phyloP scores from a whole-genome alignment of 2,329 filamentous ascomycete species.

The Amauroascus verrucosus region DNA sequence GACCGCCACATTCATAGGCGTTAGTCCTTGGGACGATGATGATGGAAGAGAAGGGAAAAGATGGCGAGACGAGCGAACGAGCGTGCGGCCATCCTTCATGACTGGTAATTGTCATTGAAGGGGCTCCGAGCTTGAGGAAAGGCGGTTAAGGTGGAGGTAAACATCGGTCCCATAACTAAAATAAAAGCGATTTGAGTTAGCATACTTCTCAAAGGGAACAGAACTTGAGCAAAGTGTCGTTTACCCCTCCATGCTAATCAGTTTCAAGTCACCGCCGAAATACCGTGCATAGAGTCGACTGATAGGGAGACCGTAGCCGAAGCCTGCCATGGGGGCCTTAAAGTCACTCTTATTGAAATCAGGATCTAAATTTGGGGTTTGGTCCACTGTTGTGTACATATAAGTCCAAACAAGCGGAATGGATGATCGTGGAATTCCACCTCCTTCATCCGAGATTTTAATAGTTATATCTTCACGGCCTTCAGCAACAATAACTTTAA shows the following conservation, averaged over 20 bases:
- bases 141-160: conserved; percentile 91
- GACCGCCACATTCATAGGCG: conserved; percentile 43
- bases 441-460: conserved; percentile 94
- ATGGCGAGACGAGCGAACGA: conserved; percentile 33
- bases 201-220: neutral
- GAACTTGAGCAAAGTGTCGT: conserved; percentile 26
- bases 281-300: conserved; percentile 89
- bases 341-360: conserved; percentile 99
- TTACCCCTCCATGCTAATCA: conserved; percentile 99
- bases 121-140: conserved; percentile 91
- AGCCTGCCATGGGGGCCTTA: conserved; percentile 97
- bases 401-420: conserved; percentile 99
- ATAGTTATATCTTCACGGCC: conserved; percentile 98
- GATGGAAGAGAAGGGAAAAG: conserved; percentile 27
- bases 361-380: conserved; percentile 86
- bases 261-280: conserved; percentile 91
- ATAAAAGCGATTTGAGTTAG: conserved; percentile 32
- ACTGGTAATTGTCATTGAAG: conserved; percentile 86
- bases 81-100: conserved; percentile 62
- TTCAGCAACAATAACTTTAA: conserved; percentile 94
- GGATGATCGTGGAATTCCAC: conserved; percentile 81
- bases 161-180: conserved; percentile 91
- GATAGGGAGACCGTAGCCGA: conserved; percentile 94
- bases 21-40: conserved; percentile 41
- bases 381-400: conserved; percentile 98